A percentile compares a stretch with the other conserved stretches of the same genome.
Conservation (phyloP, 2,329 filamentous ascomycete genomes). For the Metarhizium anisopliae region DNA sequence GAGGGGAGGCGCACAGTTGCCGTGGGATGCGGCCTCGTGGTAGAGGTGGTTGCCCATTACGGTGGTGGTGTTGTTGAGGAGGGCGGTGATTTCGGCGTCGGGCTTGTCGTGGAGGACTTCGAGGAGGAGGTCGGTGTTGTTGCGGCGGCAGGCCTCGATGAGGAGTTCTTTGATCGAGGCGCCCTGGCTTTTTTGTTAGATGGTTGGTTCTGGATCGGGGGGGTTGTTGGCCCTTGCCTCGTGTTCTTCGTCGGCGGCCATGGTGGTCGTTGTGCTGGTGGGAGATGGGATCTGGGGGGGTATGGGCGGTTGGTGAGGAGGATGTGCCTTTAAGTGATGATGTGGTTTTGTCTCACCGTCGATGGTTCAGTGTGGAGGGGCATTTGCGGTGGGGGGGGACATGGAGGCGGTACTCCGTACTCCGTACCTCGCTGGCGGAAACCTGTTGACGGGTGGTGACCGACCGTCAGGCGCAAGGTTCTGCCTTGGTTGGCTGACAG, state of each 20-base stretch:
- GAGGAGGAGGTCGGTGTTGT: conserved; percentile 78
- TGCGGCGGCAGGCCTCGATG: conserved; percentile 85
- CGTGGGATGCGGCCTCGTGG: conserved; percentile 78
- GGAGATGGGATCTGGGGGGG: neutral
- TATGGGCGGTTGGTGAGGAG: too few relatives aligned
- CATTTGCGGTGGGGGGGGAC: neutral
- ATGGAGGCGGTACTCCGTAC: too few relatives aligned
- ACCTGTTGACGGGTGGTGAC: too few relatives aligned
- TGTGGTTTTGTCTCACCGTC: neutral
- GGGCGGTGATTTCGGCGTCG: conserved; percentile 58
- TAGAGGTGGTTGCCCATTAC: conserved; percentile 82
- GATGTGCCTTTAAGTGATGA: neutral
- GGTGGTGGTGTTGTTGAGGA: conserved; percentile 80
- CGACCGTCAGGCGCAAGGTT: too few relatives aligned
- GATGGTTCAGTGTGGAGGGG: neutral
- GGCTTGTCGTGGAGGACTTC: conserved; percentile 58
- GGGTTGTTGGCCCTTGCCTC: conserved; percentile 6
- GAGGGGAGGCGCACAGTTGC: conserved; percentile 61
- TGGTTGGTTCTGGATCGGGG: neutral
- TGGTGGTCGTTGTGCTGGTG: neutral
- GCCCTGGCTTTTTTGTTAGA: conserved; percentile 44
- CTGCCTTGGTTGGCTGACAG: too few relatives aligned
- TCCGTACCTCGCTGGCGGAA: too few relatives aligned
- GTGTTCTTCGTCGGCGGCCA: conserved; percentile 13
- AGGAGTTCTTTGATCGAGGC: conserved; percentile 78